Conservation (phyloP, 352 stramenopile species). For the Pythium myriotylum region DNA sequence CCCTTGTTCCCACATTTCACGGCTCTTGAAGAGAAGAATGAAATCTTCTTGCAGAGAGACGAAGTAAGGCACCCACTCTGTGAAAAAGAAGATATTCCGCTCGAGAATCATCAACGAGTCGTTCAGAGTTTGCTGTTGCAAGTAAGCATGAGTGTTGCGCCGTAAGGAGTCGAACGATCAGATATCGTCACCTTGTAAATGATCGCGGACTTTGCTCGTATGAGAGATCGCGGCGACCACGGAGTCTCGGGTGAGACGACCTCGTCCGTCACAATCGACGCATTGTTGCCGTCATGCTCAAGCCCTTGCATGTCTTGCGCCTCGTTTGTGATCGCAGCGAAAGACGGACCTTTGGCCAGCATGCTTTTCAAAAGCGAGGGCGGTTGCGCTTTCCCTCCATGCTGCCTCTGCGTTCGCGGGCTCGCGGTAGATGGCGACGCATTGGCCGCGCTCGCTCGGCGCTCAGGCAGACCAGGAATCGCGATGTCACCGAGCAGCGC, state of each 20-base stretch:
- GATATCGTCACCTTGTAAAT: conserved; percentile 71
- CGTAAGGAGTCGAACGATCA: conserved; percentile 1
- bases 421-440: not conserved
- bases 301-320: conserved; percentile 23
- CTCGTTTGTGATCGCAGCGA: conserved; percentile 10
- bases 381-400: not conserved
- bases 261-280: conserved; percentile 72
- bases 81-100: conserved; percentile 86
- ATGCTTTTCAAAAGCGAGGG: conserved; percentile 17
- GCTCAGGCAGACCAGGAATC: conserved; percentile 11
- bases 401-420: not conserved
- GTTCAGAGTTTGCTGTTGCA: conserved; percentile 80
- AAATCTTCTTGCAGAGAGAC: conserved; percentile 82
- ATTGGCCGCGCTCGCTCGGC: conserved; percentile 9
- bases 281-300: conserved; percentile 79
- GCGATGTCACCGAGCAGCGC: not conserved
- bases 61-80: conserved; percentile 79
- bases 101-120: conserved; percentile 80
- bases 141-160: not conserved
- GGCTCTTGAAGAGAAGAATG: conserved; percentile 76
- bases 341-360: conserved; percentile 15
- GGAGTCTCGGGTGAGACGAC: conserved; percentile 49
- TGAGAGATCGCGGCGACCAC: conserved; percentile 86
- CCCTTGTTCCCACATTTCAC: conserved; percentile 84
- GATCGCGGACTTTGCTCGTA: conserved; percentile 81